Evolutionary conservation across 1,284 basidiomycete species (phyloP).

Genomic region (Ustilago sp.): DNA sequence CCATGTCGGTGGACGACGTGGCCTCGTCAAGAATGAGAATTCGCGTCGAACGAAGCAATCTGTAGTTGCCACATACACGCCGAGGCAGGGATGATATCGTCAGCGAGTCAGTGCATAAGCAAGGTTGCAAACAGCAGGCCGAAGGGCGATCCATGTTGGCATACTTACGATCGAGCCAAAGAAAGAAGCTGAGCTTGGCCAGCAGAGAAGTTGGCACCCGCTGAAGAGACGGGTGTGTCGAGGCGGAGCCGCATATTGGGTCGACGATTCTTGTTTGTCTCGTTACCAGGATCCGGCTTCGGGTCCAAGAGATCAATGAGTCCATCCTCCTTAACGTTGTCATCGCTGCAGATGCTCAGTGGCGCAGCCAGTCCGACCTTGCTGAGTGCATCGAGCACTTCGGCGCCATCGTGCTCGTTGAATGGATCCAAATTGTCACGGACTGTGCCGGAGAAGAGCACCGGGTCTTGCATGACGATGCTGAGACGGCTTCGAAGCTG

Average conservation of each 20-base stretch:
- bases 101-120: slow-evolving; percentile 16
- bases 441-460: slow-evolving; percentile 87
- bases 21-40: slow-evolving; percentile 86
- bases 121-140: background rate
- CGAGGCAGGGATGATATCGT: background rate
- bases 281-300: background rate
- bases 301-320: slow-evolving; percentile 70
- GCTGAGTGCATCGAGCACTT: slow-evolving; percentile 75
- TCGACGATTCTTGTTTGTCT: background rate
- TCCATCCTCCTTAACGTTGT: slow-evolving; percentile 16
- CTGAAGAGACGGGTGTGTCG: slow-evolving; percentile 80
- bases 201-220: slow-evolving; percentile 85
- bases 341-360: background rate
- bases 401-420: slow-evolving; percentile 82
- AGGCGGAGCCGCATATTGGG: slow-evolving; percentile 72
- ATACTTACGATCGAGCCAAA: slow-evolving; percentile 74
- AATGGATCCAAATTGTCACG: slow-evolving; percentile 90
- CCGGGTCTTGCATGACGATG: slow-evolving; percentile 75
- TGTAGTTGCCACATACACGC: slow-evolving; percentile 70
- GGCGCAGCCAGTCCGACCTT: slow-evolving; percentile 65
- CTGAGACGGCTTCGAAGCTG: slow-evolving; percentile 70
- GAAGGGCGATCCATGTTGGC: slow-evolving; percentile 44
- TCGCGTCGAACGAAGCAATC: slow-evolving; percentile 79
- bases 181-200: slow-evolving; percentile 86
- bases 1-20: slow-evolving; percentile 71